A percentile compares a stretch with the other conserved stretches of the same genome.
These are phyloP conservation scores for Capsicum baccatum DNA, from an alignment of 257 asterid species.

Conservation along the genomic window DNA sequence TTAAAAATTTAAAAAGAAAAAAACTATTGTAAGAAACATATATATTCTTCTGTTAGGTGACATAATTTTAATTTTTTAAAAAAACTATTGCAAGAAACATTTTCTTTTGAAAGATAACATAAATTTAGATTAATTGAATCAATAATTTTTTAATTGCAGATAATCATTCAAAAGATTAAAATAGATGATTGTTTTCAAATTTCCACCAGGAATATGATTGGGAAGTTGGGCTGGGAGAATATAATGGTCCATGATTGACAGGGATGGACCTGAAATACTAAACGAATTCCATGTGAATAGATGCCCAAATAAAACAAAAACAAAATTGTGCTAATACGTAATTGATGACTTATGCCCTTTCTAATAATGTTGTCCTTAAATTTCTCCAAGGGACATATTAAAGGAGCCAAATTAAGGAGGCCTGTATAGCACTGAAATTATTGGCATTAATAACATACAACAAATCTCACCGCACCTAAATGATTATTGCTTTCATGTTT, in stretches of 20 bases:
- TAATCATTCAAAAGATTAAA: background rate
- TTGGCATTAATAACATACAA: no score
- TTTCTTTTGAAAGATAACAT: background rate
- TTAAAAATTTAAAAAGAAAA: background rate
- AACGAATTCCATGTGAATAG: background rate
- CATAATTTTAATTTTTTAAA: background rate
- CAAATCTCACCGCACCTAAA: no score
- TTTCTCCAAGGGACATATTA: background rate
- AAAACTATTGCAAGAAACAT: no score
- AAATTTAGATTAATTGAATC: background rate
- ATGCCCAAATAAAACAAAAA: background rate
- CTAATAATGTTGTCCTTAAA: background rate
- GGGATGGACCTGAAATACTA: no score
- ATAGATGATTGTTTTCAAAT: background rate
- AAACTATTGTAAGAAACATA: no score
- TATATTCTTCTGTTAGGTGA: background rate
- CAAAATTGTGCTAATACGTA: background rate
- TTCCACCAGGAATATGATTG: background rate
- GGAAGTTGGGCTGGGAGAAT: background rate
- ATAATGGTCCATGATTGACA: background rate
- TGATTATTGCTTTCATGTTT: no score
- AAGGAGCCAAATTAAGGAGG: background rate
- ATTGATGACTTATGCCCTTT: background rate
- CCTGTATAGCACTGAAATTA: no score
- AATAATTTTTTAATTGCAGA: fast-evolving